Conservation (phyloP, 1,139 yeast species). For the Geotrichum siamense region DNA sequence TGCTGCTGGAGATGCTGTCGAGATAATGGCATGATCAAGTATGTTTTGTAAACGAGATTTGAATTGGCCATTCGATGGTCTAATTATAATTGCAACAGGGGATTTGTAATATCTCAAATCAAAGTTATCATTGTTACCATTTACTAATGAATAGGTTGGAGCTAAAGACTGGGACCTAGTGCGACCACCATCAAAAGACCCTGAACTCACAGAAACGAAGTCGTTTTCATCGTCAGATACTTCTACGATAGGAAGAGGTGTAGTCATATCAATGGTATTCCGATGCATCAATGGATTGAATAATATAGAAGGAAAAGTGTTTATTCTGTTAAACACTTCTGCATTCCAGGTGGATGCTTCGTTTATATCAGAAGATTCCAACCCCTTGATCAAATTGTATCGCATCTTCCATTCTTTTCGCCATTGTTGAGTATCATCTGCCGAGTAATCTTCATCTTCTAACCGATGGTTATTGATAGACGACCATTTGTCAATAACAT, state of each 20-base stretch:
- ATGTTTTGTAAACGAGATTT: not conserved
- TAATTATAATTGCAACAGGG: not conserved
- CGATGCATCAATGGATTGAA: not conserved
- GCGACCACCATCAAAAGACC: not conserved
- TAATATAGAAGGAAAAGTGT: not conserved
- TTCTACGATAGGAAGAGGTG: not conserved
- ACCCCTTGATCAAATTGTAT: not conserved
- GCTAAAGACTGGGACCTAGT: not conserved
- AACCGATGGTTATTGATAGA: not conserved
- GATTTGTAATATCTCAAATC: not conserved
- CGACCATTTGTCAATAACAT: constrained; percentile 1
- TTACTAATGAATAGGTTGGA: not conserved
- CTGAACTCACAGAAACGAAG: not conserved
- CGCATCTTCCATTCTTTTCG: constrained; percentile 1
- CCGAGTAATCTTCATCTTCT: not conserved
- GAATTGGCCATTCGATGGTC: not conserved
- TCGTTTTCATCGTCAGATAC: not conserved
- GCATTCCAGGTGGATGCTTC: not conserved
- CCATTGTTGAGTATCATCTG: not conserved
- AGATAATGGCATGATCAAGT: not conserved
- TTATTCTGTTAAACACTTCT: not conserved
- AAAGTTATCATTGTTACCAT: not conserved
- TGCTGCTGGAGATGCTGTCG: not conserved
- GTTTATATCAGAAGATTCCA: not conserved
- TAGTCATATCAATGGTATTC: not conserved